Evolutionary conservation across 2,329 filamentous ascomycete species (phyloP).

Genomic region (Aureobasidium sp.): DNA sequence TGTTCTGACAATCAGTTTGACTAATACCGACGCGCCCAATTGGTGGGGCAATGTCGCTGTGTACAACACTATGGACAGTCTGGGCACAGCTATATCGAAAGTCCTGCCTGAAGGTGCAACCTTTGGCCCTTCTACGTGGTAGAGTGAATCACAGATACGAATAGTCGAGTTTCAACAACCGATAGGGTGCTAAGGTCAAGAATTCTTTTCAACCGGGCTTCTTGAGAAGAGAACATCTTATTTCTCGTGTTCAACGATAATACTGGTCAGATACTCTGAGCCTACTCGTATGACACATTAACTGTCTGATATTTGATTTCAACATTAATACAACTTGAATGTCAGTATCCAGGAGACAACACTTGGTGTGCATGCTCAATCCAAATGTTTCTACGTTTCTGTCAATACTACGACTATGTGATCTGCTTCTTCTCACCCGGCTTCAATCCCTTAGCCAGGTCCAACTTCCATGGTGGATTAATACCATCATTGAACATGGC

Average conservation of each 20-base stretch:
- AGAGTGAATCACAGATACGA: not conserved
- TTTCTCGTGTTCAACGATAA: not conserved
- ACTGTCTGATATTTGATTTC: not conserved
- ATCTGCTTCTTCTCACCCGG: slow-evolving; percentile 9
- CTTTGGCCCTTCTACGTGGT: slow-evolving; percentile 13
- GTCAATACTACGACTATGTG: not conserved
- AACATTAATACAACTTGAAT: not conserved
- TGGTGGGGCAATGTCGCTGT: slow-evolving; percentile 83
- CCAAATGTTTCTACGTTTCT: too few species aligned
- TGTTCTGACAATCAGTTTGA: slow-evolving; percentile 82
- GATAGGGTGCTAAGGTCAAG: not conserved
- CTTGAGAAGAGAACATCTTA: not conserved
- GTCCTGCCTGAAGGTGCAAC: slow-evolving; percentile 1
- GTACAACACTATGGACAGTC: slow-evolving; percentile 22
- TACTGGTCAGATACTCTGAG: not conserved
- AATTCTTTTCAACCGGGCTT: not conserved
- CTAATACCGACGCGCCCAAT: slow-evolving; percentile 63
- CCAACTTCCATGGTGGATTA: slow-evolving; percentile 4
- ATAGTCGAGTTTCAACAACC: too few species aligned
- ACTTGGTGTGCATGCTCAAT: not conserved
- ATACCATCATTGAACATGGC: slow-evolving; percentile 8
- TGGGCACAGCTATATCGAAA: slow-evolving; percentile 22
- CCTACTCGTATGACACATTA: not conserved
- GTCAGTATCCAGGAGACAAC: not conserved
- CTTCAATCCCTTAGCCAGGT: not conserved